A percentile compares a stretch with the other conserved stretches of the same genome.
Conservation (phyloP, 169 alveolate species). For the Pseudocohnilembus persalinus region DNA sequence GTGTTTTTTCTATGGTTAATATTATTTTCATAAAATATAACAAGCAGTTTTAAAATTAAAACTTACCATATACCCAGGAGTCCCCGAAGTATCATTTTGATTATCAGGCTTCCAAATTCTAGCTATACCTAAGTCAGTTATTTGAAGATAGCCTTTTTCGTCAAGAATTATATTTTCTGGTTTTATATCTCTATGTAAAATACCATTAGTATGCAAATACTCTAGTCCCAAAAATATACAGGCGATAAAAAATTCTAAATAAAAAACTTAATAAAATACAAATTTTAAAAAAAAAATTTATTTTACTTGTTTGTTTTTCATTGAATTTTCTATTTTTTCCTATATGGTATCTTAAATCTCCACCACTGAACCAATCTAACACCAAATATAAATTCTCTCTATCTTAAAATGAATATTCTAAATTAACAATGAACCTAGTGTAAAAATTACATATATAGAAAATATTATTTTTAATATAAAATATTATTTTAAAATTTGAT, state of each 20-base stretch:
- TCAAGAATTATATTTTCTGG: constrained; percentile 85
- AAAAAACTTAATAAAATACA: neutral
- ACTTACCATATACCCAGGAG: constrained; percentile 83
- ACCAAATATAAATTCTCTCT: constrained; percentile 81
- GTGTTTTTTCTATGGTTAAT: too few relatives aligned
- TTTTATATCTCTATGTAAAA: constrained; percentile 81
- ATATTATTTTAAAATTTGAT: neutral
- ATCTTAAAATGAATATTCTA: constrained; percentile 85
- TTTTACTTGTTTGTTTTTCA: constrained; percentile 75
- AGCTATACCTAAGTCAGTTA: constrained; percentile 81
- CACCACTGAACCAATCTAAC: constrained; percentile 82
- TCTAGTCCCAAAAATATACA: constrained; percentile 69
- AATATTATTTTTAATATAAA: neutral
- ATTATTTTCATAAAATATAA: too few relatives aligned
- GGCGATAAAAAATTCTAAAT: constrained; percentile 69
- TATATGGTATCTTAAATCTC: constrained; percentile 83
- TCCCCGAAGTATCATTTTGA: constrained; percentile 71
- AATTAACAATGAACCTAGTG: constrained; percentile 79
- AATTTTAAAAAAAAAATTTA: neutral
- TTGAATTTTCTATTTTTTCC: constrained; percentile 68
- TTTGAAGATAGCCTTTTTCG: constrained; percentile 59
- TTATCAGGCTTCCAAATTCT: constrained; percentile 65
- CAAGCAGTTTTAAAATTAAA: too few relatives aligned
- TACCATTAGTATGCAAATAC: constrained; percentile 61
- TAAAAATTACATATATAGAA: neutral